phyloP scores from a whole-genome alignment of 2,329 filamentous ascomycete species.

The Ophioceras dolichostomum region DNA sequence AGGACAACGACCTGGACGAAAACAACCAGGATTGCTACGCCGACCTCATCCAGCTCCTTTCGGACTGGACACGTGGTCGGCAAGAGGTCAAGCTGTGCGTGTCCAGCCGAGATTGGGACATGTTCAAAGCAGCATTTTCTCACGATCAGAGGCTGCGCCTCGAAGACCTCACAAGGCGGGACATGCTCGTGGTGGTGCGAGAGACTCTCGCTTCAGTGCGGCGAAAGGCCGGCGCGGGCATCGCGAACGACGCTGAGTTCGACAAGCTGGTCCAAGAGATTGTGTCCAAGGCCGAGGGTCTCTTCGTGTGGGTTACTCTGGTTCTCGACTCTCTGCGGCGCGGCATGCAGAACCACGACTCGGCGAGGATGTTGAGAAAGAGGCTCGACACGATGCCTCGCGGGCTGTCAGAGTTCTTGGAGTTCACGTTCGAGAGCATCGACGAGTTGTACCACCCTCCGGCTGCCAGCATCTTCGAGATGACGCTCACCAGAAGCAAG shows the following conservation, averaged over 20 bases:
- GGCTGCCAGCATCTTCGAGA: not conserved
- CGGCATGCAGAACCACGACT: not conserved
- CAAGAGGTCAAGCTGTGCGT: conserved; percentile 1
- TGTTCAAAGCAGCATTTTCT: not conserved
- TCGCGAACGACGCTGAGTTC: not conserved
- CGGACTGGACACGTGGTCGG: not conserved
- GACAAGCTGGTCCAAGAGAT: not conserved
- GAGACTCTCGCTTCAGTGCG: too few species aligned
- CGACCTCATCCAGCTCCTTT: not conserved
- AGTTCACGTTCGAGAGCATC: not conserved
- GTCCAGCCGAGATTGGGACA: not conserved
- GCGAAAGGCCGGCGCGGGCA: not conserved
- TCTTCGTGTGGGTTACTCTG: conserved; percentile 2
- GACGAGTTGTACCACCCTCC: not conserved
- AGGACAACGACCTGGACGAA: not conserved
- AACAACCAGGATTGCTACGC: not conserved
- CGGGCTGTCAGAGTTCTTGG: not conserved
- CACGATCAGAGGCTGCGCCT: not conserved
- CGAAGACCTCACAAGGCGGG: not conserved
- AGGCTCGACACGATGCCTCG: not conserved
- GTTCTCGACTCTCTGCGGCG: not conserved
- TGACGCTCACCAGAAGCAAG: not conserved
- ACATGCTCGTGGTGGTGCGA: not conserved
- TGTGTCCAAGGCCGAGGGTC: not conserved
- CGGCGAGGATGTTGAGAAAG: not conserved